Evolutionary conservation across 768 basidiomycete genomes (phyloP), one percentile per base, ranked within the genome.

Genomic region (Panaeolus cyanescens): DNA sequence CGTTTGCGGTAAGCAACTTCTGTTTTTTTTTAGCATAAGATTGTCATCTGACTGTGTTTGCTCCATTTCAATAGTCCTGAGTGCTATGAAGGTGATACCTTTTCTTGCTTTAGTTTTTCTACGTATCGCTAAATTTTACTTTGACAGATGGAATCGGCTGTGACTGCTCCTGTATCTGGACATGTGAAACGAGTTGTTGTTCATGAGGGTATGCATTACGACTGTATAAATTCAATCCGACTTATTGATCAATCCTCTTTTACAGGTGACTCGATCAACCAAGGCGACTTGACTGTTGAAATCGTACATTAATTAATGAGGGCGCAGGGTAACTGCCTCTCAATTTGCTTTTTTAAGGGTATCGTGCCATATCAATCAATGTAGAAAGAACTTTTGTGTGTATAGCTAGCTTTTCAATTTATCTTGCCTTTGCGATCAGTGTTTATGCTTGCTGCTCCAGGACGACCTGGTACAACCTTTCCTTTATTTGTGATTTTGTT

Each of bases 111-210:
- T 59, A 32, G 59, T 15, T 56, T 42, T 50, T 57, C 28, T 61
- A 31, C 61, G 45, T 50, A 62, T 69, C 59, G 57, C 37, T 64
- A 55, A 62, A 30, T 58, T 60, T 54, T 37, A 65, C 54, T 64
- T 69, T 64, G 67, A 67, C 69, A 96, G 95, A 98, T 99, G 96
- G 96, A 99, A 80, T 95, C 93, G 64, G 89, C 93, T 64, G 95
- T 99, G 50, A 96, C 95, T 31, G 92, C 95, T 30, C 96, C 97
- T 25, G 96, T 99, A 42, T 95, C 95, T 55, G 97, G 97, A 42
- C 94, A 95, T 74, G 84, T 99, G 78, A 95, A 94, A 79, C 90
- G 96, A 39, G 93, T 99, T 30, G 85, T 89, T 56, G 94, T 98
- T 56, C 86, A 88, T 64, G 92, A 95, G 85, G 93, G 91, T 90